phyloP scores from a whole-genome alignment of 23 red algal species.

The Cyanidiococcus yangmingshanensis region DNA sequence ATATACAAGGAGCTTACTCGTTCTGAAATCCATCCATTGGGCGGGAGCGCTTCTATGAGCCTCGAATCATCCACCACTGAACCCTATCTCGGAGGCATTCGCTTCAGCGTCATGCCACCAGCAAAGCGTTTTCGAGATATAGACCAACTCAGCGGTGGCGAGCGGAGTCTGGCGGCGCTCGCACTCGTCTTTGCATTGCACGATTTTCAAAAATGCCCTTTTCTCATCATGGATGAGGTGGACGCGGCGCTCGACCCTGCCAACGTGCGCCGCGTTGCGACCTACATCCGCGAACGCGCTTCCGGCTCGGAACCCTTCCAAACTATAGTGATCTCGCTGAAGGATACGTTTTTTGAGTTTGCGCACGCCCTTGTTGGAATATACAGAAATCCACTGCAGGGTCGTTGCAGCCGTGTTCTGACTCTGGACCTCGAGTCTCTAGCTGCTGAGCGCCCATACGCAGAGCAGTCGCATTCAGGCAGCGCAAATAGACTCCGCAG shows the following conservation, averaged over 20 bases:
- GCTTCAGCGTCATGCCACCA: constrained; percentile 91
- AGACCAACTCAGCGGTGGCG: constrained; percentile 86
- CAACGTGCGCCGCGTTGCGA: constrained; percentile 65
- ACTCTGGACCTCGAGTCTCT: constrained; percentile 58
- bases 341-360: constrained; percentile 89
- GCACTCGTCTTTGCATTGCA: constrained; percentile 92
- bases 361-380: constrained; percentile 89
- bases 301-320: constrained; percentile 27
- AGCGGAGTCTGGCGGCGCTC: constrained; percentile 83
- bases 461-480: too few relatives aligned
- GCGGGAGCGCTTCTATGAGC: constrained; percentile 69
- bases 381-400: constrained; percentile 41
- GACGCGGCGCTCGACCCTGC: constrained; percentile 89
- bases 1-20: constrained; percentile 87
- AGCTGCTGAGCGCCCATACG: too few relatives aligned
- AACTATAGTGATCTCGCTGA: constrained; percentile 91
- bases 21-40: constrained; percentile 49
- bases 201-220: constrained; percentile 57
- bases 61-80: constrained; percentile 80
- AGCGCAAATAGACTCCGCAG: too few relatives aligned
- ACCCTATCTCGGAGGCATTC: constrained; percentile 77
- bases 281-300: constrained; percentile 44
- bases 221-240: constrained; percentile 93
- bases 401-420: constrained; percentile 37
- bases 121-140: constrained; percentile 87